phyloP scores from a whole-genome alignment of 352 stramenopile species.

The Pythium dissotocum region DNA sequence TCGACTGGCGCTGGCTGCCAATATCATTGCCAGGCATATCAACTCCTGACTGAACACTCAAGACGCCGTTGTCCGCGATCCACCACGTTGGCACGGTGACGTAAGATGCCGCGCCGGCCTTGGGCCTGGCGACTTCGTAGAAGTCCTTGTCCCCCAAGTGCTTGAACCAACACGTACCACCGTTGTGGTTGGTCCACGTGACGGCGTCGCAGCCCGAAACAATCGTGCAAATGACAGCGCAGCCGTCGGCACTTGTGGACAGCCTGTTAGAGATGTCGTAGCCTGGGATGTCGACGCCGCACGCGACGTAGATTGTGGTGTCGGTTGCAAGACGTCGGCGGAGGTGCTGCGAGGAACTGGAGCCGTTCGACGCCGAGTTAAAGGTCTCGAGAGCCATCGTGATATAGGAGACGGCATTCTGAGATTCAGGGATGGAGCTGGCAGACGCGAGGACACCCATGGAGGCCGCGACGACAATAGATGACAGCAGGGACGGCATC shows the following conservation, averaged over 20 bases:
- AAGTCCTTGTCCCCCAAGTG: not conserved
- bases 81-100: too few species aligned
- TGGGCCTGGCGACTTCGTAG: too few species aligned
- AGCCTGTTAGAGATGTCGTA: not conserved
- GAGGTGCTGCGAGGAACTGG: not conserved
- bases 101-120: too few species aligned
- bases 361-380: too few species aligned
- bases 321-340: not conserved
- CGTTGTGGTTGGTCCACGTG: constrained; percentile 48
- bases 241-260: not conserved
- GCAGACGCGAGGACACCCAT: too few species aligned
- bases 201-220: not conserved
- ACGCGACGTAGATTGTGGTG: constrained; percentile 7
- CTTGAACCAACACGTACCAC: constrained; percentile 59
- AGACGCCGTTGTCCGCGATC: too few species aligned
- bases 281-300: constrained; percentile 7
- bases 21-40: constrained; percentile 14
- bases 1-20: not conserved
- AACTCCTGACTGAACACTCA: too few species aligned
- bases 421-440: too few species aligned
- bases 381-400: too few species aligned
- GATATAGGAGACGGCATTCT: too few species aligned
- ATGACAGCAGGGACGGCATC: too few species aligned
- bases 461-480: too few species aligned
- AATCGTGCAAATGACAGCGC: not conserved